These are phyloP conservation scores for Zarea fungicola DNA, from an alignment of 2,329 filamentous ascomycete genomes.

Conservation along the genomic window DNA sequence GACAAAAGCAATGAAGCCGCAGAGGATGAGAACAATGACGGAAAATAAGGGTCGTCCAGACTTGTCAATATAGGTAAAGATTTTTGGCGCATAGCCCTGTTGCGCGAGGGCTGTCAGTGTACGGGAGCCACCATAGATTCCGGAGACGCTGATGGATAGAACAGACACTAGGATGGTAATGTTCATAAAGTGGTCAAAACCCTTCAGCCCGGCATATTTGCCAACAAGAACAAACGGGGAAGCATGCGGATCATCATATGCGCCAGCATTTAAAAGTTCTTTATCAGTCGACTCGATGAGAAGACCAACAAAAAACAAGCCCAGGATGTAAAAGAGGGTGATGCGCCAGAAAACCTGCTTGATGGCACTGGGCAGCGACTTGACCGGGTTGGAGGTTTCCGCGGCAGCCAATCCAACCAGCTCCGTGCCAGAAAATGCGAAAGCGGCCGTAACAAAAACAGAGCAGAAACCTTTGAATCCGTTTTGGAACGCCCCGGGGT, in stretches of 20 bases:
- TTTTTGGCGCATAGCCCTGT: slow-evolving; percentile 52
- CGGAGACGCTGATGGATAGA: slow-evolving; percentile 53
- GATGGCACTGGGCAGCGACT: slow-evolving; percentile 72
- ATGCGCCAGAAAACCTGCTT: slow-evolving; percentile 69
- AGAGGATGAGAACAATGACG: slow-evolving; percentile 40
- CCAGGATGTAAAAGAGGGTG: slow-evolving; percentile 50
- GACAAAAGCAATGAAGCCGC: slow-evolving; percentile 47
- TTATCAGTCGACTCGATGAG: slow-evolving; percentile 41
- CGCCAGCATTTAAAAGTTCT: slow-evolving; percentile 41
- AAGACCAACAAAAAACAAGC: slow-evolving; percentile 47
- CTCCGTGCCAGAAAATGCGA: slow-evolving; percentile 68
- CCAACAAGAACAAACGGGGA: slow-evolving; percentile 57
- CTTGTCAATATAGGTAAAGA: slow-evolving; percentile 54
- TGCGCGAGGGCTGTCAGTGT: slow-evolving; percentile 55
- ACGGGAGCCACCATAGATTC: slow-evolving; percentile 54
- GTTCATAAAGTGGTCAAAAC: slow-evolving; percentile 55
- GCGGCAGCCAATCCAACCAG: slow-evolving; percentile 70
- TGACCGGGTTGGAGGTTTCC: slow-evolving; percentile 64
- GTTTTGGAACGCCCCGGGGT: slow-evolving; percentile 57
- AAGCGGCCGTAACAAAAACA: slow-evolving; percentile 68
- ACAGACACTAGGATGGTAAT: slow-evolving; percentile 54
- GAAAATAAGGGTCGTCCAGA: slow-evolving; percentile 51
- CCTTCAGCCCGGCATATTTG: slow-evolving; percentile 45
- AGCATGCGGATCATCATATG: slow-evolving; percentile 32
- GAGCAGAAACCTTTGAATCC: slow-evolving; percentile 71